Evolutionary conservation across 148 eudicot genomes (phyloP).

Genomic region (Pouteria glomerata): DNA sequence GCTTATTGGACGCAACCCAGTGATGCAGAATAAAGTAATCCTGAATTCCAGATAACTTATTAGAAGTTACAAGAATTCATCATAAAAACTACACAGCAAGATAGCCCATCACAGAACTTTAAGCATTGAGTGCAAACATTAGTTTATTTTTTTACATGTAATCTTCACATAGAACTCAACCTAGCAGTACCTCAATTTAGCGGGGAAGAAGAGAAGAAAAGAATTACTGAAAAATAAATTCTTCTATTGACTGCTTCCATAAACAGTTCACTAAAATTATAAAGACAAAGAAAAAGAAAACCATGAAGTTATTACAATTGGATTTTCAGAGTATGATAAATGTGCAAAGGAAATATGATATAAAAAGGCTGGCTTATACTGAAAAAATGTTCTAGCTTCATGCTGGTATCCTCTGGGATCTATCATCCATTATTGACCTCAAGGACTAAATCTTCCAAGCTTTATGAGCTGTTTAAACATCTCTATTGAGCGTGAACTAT

Average conservation of each 20-base stretch:
- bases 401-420: too few relatives aligned
- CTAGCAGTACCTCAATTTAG: constrained; percentile 20
- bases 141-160: background rate
- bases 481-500: constrained; percentile 2
- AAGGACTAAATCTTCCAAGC: background rate
- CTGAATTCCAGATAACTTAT: background rate
- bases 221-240: too few relatives aligned
- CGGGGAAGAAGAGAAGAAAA: background rate
- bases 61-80: background rate
- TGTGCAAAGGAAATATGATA: too few relatives aligned
- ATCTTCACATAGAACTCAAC: background rate
- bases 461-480: constrained; percentile 1
- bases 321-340: too few relatives aligned
- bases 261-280: too few relatives aligned
- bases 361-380: too few relatives aligned
- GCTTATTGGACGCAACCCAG: background rate
- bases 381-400: too few relatives aligned
- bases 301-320: too few relatives aligned
- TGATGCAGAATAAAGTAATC: background rate
- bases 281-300: background rate
- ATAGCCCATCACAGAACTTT: background rate
- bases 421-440: background rate
- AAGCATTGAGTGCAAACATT: background rate
- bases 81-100: constrained; percentile 1
- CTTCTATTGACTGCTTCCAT: too few relatives aligned